Conservation (phyloP, 2,329 filamentous ascomycete genomes). For the Cordyceps pruinosa region DNA sequence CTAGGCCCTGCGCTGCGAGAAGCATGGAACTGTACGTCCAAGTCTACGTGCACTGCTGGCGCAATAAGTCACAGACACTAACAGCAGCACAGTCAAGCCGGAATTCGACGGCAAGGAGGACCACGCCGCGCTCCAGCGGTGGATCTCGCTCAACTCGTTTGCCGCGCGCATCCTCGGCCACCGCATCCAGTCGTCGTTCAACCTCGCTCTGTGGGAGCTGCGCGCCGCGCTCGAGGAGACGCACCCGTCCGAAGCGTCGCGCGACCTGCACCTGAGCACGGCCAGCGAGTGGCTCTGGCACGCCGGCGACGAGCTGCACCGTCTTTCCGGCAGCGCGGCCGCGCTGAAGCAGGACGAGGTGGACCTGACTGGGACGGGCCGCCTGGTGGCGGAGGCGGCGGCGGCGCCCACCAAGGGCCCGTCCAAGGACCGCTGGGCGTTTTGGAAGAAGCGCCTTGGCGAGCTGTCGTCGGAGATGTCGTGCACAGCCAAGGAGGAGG, state of each 20-base stretch:
- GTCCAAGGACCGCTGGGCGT: conserved; percentile 24
- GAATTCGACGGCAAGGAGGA: conserved; percentile 19
- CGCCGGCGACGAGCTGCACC: conserved; percentile 22
- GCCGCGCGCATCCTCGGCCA: conserved; percentile 24
- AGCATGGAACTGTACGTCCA: conserved; percentile 23
- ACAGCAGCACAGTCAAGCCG: conserved; percentile 17
- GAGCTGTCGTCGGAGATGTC: conserved; percentile 16
- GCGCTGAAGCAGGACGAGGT: conserved; percentile 17
- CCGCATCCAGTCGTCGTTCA: conserved; percentile 18
- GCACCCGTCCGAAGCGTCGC: conserved; percentile 10
- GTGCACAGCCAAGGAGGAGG: conserved; percentile 11
- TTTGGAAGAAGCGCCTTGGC: conserved; percentile 25
- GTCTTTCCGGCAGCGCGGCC: conserved; percentile 12
- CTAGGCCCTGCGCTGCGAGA: conserved; percentile 25
- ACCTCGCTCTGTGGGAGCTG: conserved; percentile 26
- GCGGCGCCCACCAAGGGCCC: conserved; percentile 14
- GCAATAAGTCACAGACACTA: not conserved
- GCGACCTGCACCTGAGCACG: conserved; percentile 8
- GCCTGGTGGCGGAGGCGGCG: conserved; percentile 13
- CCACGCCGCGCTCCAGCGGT: conserved; percentile 18
- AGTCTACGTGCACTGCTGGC: not conserved
- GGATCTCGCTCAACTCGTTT: conserved; percentile 28
- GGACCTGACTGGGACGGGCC: conserved; percentile 18
- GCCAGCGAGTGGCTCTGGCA: conserved; percentile 25
- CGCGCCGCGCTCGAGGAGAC: conserved; percentile 24